Conservation (phyloP, 441 rosid species). For the Aquilaria agallochum region DNA sequence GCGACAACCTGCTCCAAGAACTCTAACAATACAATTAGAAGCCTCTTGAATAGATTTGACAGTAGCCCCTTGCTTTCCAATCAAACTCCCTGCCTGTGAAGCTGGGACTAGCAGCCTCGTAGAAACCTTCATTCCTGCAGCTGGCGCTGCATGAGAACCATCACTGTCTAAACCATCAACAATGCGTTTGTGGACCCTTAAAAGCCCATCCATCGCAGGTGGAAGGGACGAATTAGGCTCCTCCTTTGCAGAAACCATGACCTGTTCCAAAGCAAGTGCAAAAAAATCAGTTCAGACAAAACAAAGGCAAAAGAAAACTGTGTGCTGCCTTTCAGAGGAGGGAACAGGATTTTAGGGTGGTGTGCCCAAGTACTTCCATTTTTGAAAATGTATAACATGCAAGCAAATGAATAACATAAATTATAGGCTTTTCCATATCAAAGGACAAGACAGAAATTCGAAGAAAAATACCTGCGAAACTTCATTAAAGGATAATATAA, state of each 20-base stretch:
- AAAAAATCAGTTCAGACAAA: constrained; percentile 7
- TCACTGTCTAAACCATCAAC: constrained; percentile 91
- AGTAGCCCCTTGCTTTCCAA: constrained; percentile 94
- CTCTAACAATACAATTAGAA: constrained; percentile 79
- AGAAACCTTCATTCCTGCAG: constrained; percentile 59
- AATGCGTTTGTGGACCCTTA: constrained; percentile 88
- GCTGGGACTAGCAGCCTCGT: constrained; percentile 96
- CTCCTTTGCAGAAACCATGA: constrained; percentile 96
- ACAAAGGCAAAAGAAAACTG: too few species aligned
- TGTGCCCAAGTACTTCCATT: too few species aligned
- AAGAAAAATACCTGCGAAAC: too few species aligned
- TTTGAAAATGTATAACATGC: too few species aligned
- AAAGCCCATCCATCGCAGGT: constrained; percentile 93
- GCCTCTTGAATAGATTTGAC: constrained; percentile 95
- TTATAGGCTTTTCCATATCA: too few species aligned
- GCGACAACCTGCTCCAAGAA: constrained; percentile 81
- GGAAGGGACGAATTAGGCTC: constrained; percentile 93
- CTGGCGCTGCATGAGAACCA: constrained; percentile 52
- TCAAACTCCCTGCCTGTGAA: constrained; percentile 95
- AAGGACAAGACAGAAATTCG: too few species aligned
- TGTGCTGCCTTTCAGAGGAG: too few species aligned
- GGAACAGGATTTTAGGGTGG: too few species aligned
- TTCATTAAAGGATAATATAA: too few species aligned
- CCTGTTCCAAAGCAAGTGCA: constrained; percentile 40
- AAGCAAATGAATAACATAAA: too few species aligned